These are phyloP conservation scores for Aphanomyces euteiches DNA, from an alignment of 352 stramenopile species.

Conservation along the genomic window DNA sequence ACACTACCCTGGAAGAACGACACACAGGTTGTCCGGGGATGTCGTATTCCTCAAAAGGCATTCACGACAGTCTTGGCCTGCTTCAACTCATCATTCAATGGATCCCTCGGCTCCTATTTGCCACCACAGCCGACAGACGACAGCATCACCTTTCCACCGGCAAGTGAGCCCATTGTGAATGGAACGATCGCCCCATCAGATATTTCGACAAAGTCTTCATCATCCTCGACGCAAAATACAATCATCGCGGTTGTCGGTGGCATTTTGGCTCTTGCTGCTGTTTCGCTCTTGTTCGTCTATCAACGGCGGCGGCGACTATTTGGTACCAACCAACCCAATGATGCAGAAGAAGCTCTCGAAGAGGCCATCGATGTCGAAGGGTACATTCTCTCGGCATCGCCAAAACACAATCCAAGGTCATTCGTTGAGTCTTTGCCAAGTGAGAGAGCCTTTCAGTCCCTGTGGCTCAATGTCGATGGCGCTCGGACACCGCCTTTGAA, in stretches of 20 bases:
- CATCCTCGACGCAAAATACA: too few species aligned
- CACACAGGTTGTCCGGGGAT: too few species aligned
- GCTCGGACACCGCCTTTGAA: background rate
- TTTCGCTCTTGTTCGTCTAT: slow-evolving; percentile 2
- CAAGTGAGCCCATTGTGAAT: too few species aligned
- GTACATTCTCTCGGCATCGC: background rate
- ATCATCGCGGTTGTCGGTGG: background rate
- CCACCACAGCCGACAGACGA: too few species aligned
- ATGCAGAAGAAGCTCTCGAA: background rate
- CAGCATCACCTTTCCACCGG: too few species aligned
- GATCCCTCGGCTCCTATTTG: too few species aligned
- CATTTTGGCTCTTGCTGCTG: background rate
- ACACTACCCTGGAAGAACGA: too few species aligned
- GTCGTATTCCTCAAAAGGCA: too few species aligned
- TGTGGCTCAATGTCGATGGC: background rate
- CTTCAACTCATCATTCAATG: too few species aligned
- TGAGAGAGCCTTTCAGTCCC: background rate
- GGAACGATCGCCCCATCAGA: too few species aligned
- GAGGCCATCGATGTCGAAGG: background rate
- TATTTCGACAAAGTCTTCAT: too few species aligned
- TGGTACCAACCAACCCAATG: background rate
- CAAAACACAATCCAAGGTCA: background rate
- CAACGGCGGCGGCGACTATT: background rate
- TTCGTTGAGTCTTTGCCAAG: background rate
- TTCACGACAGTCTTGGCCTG: too few species aligned